phyloP scores from a whole-genome alignment of 345 rosid genomes.

The Raphanus raphanistrum region DNA sequence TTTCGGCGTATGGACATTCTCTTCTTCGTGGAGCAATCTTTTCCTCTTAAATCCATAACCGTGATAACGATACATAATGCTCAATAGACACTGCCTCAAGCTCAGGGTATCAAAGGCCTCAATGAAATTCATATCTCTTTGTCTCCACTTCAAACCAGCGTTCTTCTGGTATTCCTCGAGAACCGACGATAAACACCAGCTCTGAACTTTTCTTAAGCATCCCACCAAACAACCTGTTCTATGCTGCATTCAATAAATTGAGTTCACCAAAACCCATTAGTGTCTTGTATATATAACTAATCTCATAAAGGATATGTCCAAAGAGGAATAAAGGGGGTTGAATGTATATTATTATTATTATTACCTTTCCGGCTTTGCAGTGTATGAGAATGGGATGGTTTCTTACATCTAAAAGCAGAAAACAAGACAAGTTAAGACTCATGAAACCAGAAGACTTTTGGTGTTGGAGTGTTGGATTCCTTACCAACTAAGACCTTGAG shows the following conservation, averaged over 20 bases:
- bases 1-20: constrained; percentile 48
- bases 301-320: background rate
- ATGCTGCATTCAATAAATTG: constrained; percentile 55
- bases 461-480: background rate
- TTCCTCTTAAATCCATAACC: constrained; percentile 69
- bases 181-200: constrained; percentile 73
- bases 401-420: constrained; percentile 60
- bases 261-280: constrained; percentile 17
- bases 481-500: constrained; percentile 75
- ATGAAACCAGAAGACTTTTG: background rate
- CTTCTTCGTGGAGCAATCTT: constrained; percentile 57
- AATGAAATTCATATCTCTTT: constrained; percentile 57
- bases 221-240: constrained; percentile 87
- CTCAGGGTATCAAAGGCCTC: constrained; percentile 52
- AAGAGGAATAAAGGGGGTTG: background rate
- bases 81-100: constrained; percentile 65
- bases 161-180: constrained; percentile 69
- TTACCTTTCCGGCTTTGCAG: constrained; percentile 89
- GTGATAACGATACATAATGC: constrained; percentile 78
- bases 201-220: constrained; percentile 77
- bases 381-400: constrained; percentile 91
- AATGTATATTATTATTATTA: constrained; percentile 12
- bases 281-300: background rate
- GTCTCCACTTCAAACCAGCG: constrained; percentile 67
- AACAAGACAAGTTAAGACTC: constrained; percentile 5